Conservation (phyloP, 768 basidiomycete genomes). For the Kondoa subrosea region DNA sequence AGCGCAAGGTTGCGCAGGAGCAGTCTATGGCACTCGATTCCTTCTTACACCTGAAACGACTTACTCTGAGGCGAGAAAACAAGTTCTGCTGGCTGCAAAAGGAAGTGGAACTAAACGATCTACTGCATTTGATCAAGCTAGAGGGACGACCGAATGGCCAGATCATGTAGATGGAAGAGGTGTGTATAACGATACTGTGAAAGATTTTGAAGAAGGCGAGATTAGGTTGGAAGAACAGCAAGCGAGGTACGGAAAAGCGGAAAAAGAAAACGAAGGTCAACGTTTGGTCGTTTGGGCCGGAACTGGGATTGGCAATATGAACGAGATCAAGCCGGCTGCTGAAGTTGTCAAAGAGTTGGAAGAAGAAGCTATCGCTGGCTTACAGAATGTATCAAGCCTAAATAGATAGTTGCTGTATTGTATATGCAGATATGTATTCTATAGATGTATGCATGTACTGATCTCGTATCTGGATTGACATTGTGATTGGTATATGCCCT, state of each 20-base stretch:
- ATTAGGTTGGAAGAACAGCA: background rate
- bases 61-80: background rate
- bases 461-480: background rate
- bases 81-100: background rate
- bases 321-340: background rate
- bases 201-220: background rate
- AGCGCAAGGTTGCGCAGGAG: background rate
- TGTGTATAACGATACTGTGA: background rate
- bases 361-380: background rate
- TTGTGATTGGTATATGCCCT: background rate
- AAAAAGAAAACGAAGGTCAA: background rate
- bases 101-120: background rate
- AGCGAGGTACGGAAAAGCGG: background rate
- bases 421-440: background rate
- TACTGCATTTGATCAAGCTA: background rate
- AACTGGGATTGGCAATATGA: background rate
- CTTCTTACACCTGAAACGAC: background rate
- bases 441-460: background rate
- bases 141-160: background rate
- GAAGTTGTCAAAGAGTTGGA: background rate
- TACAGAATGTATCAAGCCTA: background rate
- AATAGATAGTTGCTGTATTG: background rate
- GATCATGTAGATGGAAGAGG: background rate
- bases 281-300: background rate
- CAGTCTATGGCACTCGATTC: constrained; percentile 9